Conservation (phyloP, 2,329 filamentous ascomycete genomes). For the Pseudocercospora crystallina region DNA sequence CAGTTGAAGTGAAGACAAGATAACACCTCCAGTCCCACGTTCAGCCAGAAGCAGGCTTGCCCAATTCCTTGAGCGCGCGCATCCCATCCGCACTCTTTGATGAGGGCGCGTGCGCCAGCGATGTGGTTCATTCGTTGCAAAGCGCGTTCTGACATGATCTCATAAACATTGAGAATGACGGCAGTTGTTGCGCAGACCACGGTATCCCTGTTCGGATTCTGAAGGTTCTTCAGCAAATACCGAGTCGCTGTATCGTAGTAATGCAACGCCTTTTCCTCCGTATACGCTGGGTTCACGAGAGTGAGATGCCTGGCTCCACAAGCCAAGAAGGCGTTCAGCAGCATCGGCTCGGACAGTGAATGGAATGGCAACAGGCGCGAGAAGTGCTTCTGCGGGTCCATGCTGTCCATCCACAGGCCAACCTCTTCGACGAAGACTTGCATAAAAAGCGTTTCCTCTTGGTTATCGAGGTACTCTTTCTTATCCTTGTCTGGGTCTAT, state of each 20-base stretch:
- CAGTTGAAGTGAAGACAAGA: conserved; percentile 85
- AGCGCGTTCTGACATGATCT: conserved; percentile 82
- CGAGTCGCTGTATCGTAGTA: conserved; percentile 87
- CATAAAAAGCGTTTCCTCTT: conserved; percentile 84
- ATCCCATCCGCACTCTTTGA: conserved; percentile 88
- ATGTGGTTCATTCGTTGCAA: conserved; percentile 86
- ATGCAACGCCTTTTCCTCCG: conserved; percentile 72
- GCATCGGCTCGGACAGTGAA: conserved; percentile 78
- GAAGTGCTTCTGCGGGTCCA: conserved; percentile 83
- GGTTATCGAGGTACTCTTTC: conserved; percentile 66
- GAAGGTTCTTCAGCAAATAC: conserved; percentile 71
- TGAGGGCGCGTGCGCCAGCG: conserved; percentile 77
- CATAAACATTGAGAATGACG: conserved; percentile 86
- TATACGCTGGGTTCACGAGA: conserved; percentile 67
- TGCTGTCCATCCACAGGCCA: conserved; percentile 89
- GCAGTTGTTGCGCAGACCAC: conserved; percentile 84
- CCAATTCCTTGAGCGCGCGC: conserved; percentile 76
- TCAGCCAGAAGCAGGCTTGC: conserved; percentile 90
- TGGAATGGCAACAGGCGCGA: conserved; percentile 80
- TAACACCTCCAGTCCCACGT: conserved; percentile 85
- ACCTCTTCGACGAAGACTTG: conserved; percentile 90
- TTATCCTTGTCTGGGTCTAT: conserved; percentile 45
- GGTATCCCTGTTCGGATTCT: conserved; percentile 81
- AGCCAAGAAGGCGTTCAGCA: conserved; percentile 83
- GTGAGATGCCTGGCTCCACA: conserved; percentile 83